phyloP scores from a whole-genome alignment of 225 moss, liverwort and hornwort species.

The Antitrichia curtipendula region DNA sequence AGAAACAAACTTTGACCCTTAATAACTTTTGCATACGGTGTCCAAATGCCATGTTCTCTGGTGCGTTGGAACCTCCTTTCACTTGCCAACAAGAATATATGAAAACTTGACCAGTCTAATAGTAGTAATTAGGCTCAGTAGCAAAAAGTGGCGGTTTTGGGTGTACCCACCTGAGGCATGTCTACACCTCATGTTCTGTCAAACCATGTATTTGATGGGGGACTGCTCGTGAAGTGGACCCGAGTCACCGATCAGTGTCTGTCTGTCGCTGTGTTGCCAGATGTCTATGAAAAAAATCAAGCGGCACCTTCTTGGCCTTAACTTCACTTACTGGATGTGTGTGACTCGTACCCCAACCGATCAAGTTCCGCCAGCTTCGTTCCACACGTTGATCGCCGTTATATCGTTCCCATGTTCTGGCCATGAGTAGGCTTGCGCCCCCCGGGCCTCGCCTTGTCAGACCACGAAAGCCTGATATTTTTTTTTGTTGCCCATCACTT shows the following conservation, averaged over 20 bases:
- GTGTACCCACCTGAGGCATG: too few species aligned
- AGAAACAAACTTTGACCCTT: too few species aligned
- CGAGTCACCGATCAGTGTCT: not conserved
- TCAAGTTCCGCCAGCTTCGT: not conserved
- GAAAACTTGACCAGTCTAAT: too few species aligned
- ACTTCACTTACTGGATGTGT: not conserved
- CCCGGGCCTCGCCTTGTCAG: not conserved
- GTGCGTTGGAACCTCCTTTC: too few species aligned
- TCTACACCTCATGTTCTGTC: not conserved
- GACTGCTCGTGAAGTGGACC: not conserved
- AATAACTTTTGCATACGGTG: too few species aligned
- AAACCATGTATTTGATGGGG: not conserved
- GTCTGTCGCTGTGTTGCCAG: too few species aligned
- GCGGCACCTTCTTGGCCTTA: too few species aligned
- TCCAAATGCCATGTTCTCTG: too few species aligned
- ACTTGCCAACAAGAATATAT: too few species aligned
- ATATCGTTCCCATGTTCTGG: not conserved
- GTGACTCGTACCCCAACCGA: not conserved
- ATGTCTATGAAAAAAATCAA: too few species aligned
- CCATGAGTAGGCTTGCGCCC: not conserved
- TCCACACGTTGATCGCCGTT: not conserved
- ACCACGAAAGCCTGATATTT: not conserved
- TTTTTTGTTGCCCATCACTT: not conserved
- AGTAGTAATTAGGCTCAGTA: too few species aligned
- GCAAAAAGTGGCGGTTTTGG: too few species aligned